A percentile compares a stretch with the other conserved stretches of the same genome.
Conservation (phyloP, 768 basidiomycete genomes). For the Filobasidium floriforme region DNA sequence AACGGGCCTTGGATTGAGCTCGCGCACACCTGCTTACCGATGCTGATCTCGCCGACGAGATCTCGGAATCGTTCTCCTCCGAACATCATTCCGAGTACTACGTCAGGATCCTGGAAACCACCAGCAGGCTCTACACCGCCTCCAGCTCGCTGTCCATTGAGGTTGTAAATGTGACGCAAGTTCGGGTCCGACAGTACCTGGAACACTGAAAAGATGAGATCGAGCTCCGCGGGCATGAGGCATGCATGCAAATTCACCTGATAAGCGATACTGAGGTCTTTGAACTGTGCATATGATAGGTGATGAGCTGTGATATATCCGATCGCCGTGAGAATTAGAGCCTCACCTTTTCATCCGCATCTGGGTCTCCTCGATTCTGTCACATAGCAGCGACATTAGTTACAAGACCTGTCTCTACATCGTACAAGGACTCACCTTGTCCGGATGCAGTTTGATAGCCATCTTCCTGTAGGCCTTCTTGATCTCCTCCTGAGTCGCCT, state of each 20-base stretch:
- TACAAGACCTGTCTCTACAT: neutral
- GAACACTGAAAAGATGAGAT: neutral
- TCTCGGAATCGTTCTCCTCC: constrained; percentile 40
- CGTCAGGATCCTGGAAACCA: constrained; percentile 44
- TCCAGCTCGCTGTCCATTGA: constrained; percentile 43
- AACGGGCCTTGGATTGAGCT: neutral
- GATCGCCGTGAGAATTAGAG: neutral
- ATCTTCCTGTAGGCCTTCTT: constrained; percentile 44
- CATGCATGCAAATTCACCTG: constrained; percentile 20
- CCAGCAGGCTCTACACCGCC: constrained; percentile 42
- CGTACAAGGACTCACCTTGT: constrained; percentile 28
- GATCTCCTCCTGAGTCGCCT: constrained; percentile 40
- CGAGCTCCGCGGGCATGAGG: neutral
- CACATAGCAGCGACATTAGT: neutral
- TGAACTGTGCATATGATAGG: constrained; percentile 31
- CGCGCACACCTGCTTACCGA: constrained; percentile 30
- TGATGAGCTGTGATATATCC: neutral
- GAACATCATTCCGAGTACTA: constrained; percentile 46
- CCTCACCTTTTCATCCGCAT: constrained; percentile 44
- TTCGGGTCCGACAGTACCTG: constrained; percentile 42
- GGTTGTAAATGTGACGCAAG: constrained; percentile 44
- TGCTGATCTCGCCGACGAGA: constrained; percentile 41
- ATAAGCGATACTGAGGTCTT: constrained; percentile 43
- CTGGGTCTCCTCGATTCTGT: constrained; percentile 42
- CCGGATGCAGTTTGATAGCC: constrained; percentile 44